A percentile compares a stretch with the other conserved stretches of the same genome.
These are phyloP conservation scores for Musa itinerans DNA, from an alignment of 176 grass and related monocot species.

Conservation along the genomic window DNA sequence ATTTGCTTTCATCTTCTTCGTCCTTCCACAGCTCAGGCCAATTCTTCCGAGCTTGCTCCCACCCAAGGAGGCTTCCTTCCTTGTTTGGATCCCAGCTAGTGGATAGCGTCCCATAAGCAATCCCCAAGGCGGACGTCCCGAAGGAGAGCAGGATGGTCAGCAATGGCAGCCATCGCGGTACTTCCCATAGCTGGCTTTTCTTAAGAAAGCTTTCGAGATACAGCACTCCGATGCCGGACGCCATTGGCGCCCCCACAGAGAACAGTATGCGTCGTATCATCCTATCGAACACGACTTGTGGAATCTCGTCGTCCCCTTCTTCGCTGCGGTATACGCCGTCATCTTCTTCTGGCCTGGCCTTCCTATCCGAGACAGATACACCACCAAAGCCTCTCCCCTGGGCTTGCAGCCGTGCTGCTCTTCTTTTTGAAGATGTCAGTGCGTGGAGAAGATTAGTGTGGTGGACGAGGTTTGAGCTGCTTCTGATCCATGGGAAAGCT, in stretches of 20 bases:
- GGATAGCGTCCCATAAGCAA: slow-evolving; percentile 76
- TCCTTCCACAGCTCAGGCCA: slow-evolving; percentile 88
- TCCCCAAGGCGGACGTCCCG: slow-evolving; percentile 68
- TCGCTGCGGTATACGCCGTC: neutral
- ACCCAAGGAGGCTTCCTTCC: slow-evolving; percentile 67
- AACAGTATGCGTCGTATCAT: slow-evolving; percentile 59
- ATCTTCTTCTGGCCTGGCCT: neutral
- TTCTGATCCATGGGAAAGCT: neutral
- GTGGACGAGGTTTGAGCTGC: neutral
- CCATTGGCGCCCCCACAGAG: slow-evolving; percentile 57
- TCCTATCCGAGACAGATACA: slow-evolving; percentile 23
- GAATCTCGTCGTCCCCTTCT: slow-evolving; percentile 47
- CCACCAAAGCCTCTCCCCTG: slow-evolving; percentile 25
- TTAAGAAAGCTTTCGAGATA: slow-evolving; percentile 41
- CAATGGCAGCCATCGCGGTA: slow-evolving; percentile 50
- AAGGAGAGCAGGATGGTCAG: slow-evolving; percentile 59
- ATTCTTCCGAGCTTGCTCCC: slow-evolving; percentile 58
- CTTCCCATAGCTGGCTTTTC: slow-evolving; percentile 16
- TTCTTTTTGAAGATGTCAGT: neutral
- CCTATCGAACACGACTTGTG: slow-evolving; percentile 59
- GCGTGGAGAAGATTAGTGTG: neutral
- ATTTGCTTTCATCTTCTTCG: slow-evolving; percentile 26
- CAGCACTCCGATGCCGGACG: slow-evolving; percentile 38
- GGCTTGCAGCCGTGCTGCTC: slow-evolving; percentile 8
- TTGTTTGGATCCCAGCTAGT: slow-evolving; percentile 69